phyloP scores from a whole-genome alignment of 116 monocot species.

The Thalassia testudinum region DNA sequence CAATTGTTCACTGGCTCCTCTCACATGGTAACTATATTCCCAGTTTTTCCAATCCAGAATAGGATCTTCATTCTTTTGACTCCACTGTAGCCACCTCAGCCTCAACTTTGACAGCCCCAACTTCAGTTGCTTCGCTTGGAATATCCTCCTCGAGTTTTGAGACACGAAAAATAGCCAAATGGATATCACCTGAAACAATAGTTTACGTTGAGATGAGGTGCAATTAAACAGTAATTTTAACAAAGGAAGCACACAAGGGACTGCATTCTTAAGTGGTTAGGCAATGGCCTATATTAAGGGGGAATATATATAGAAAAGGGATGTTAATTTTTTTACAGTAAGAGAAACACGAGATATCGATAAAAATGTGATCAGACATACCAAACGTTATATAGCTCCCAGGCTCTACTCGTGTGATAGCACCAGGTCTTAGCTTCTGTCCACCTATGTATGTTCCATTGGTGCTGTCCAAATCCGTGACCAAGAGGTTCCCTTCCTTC shows the following conservation, averaged over 20 bases:
- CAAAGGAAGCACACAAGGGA: not conserved
- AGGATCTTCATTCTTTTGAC: no score
- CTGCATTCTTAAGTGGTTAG: no score
- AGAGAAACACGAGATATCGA: no score
- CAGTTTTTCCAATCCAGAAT: no score
- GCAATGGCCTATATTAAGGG: no score
- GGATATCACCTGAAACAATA: conserved; percentile 4
- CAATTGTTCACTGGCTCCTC: no score
- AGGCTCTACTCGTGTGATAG: conserved; percentile 18
- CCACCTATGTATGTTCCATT: conserved; percentile 66
- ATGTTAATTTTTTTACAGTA: not conserved
- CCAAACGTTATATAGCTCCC: conserved; percentile 50
- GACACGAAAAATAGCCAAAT: conserved; percentile 60
- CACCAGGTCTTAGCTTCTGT: conserved; percentile 40
- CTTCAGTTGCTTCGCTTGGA: conserved; percentile 11
- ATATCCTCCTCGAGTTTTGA: conserved; percentile 23
- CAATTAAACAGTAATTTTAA: not conserved
- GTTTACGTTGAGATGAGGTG: not conserved
- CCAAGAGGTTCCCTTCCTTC: conserved; percentile 37
- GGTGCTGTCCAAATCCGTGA: conserved; percentile 70
- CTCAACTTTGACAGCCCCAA: no score
- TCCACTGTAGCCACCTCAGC: no score
- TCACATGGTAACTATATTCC: no score
- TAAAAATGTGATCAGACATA: conserved; percentile 8
- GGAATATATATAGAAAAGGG: not conserved